A percentile compares a stretch with the other conserved stretches of the same genome.
Evolutionary conservation across 2,329 filamentous ascomycete genomes (phyloP).

Genomic region (Cladophialophora carrionii): DNA sequence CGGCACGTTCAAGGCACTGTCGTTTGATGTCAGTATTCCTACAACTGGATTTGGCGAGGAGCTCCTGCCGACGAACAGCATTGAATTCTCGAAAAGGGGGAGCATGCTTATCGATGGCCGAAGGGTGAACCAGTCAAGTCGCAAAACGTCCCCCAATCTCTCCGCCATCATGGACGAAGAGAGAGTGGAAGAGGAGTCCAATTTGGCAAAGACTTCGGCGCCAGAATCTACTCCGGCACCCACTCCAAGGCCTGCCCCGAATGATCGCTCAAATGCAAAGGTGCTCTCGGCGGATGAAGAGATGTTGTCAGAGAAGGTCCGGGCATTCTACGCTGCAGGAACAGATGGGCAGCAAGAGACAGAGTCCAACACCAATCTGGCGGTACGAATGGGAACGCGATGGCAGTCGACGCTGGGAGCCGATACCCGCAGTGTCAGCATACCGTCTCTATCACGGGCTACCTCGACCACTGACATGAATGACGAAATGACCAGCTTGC

Average conservation of each 20-base stretch:
- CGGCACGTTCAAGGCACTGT: constrained; percentile 46
- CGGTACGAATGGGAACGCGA: constrained; percentile 46
- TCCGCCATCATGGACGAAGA: constrained; percentile 34
- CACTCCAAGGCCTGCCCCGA: constrained; percentile 45
- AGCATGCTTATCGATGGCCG: constrained; percentile 62
- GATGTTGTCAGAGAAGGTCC: constrained; percentile 63
- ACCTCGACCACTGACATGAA: constrained; percentile 39
- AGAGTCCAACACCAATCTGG: constrained; percentile 44
- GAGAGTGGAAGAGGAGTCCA: constrained; percentile 28
- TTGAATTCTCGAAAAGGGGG: constrained; percentile 64
- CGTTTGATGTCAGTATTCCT: constrained; percentile 56
- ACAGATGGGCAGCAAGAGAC: constrained; percentile 57
- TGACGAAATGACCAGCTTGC: constrained; percentile 24
- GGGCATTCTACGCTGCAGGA: constrained; percentile 66
- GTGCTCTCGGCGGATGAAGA: constrained; percentile 67
- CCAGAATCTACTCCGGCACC: constrained; percentile 5
- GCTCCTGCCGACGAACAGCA: constrained; percentile 55
- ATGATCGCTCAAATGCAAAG: constrained; percentile 49
- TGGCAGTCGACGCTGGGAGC: constrained; percentile 45
- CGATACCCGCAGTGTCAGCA: constrained; percentile 41
- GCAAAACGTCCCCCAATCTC: constrained; percentile 30
- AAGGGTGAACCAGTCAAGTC: constrained; percentile 47
- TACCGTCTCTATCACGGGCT: constrained; percentile 38
- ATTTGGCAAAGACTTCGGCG: constrained; percentile 30
- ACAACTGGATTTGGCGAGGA: constrained; percentile 53